Conservation (phyloP, 2,329 filamentous ascomycete species). For the Tolypocladium capitatum region DNA sequence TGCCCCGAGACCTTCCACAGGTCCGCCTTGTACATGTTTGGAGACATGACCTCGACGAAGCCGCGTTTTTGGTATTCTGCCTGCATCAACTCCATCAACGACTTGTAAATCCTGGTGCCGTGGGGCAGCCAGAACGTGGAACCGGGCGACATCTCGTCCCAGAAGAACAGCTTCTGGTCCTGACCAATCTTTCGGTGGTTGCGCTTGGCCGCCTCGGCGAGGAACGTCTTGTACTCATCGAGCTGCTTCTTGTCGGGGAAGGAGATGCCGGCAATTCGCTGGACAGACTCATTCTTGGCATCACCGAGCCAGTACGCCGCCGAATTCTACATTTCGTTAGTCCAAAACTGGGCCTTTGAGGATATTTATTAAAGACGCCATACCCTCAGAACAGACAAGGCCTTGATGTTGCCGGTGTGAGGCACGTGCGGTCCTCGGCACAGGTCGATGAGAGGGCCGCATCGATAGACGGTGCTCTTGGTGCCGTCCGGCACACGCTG, state of each 20-base stretch:
- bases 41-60: constrained; percentile 89
- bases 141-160: constrained; percentile 85
- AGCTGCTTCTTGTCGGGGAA: constrained; percentile 94
- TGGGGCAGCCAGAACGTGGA: constrained; percentile 88
- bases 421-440: constrained; percentile 92
- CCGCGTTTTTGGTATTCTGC: constrained; percentile 85
- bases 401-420: constrained; percentile 81
- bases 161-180: constrained; percentile 97
- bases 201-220: constrained; percentile 95
- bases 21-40: constrained; percentile 85
- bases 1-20: constrained; percentile 94
- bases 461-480: constrained; percentile 86
- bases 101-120: constrained; percentile 87
- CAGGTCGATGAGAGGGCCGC: constrained; percentile 86
- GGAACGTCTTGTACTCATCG: constrained; percentile 83
- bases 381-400: constrained; percentile 80
- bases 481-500: constrained; percentile 61
- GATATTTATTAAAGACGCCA: not conserved
- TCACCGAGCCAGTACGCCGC: constrained; percentile 87
- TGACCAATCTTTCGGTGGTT: constrained; percentile 89
- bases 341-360: not conserved
- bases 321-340: constrained; percentile 40
- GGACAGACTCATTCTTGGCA: constrained; percentile 83
- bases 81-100: constrained; percentile 67
- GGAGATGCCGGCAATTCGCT: constrained; percentile 91